phyloP scores from a whole-genome alignment of 352 stramenopile species.

The Aphanomyces invadans region DNA sequence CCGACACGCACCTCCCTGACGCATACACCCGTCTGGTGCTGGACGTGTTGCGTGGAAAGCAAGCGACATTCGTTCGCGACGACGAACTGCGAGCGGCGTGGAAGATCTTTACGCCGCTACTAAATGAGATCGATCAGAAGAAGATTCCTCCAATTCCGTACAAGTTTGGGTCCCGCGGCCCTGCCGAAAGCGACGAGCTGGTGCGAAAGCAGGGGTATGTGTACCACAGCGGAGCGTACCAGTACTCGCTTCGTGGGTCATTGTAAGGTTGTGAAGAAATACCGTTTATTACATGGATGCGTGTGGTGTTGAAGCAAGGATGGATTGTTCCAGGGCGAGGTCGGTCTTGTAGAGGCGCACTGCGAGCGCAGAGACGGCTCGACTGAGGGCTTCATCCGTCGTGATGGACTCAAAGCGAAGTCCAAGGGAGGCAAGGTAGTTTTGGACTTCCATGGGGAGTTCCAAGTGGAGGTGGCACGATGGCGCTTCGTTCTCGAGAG shows the following conservation, averaged over 20 bases:
- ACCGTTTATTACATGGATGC: not conserved
- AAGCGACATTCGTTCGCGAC: constrained; percentile 94
- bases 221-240: constrained; percentile 69
- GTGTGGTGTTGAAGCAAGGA: not conserved
- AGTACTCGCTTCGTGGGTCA: constrained; percentile 30
- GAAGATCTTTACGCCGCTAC: constrained; percentile 97
- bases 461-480: constrained; percentile 6
- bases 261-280: not conserved
- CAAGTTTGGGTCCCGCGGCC: constrained; percentile 88
- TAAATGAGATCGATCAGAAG: constrained; percentile 93
- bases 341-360: not conserved
- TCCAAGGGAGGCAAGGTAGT: not conserved
- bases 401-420: not conserved
- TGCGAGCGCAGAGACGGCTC: not conserved
- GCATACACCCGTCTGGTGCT: constrained; percentile 97
- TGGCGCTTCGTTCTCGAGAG: not conserved
- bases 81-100: constrained; percentile 95
- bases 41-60: constrained; percentile 94
- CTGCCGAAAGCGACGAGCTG: constrained; percentile 83
- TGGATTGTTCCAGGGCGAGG: not conserved
- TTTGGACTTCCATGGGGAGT: constrained; percentile 2
- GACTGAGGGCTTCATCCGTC: not conserved
- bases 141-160: constrained; percentile 91
- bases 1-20: constrained; percentile 86
- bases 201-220: constrained; percentile 58